Evolutionary conservation across 1,284 basidiomycete genomes (phyloP).

Genomic region (Wallemia hederae): DNA sequence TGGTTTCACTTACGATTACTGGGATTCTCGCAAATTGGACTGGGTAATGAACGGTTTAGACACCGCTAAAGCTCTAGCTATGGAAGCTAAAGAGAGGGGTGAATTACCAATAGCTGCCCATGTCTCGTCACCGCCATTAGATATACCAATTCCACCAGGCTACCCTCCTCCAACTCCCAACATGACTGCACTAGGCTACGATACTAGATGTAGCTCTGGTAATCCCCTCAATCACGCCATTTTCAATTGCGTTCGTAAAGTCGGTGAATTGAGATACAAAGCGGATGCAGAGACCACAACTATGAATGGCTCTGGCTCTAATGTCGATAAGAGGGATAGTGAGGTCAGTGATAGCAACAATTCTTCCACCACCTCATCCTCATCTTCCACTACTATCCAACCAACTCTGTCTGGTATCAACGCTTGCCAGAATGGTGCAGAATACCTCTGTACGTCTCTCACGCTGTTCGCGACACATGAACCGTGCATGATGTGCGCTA

Average conservation of each 20-base stretch:
- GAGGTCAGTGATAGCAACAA: neutral
- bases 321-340: neutral
- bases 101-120: slow-evolving; percentile 53
- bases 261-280: slow-evolving; percentile 19
- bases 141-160: slow-evolving; percentile 3
- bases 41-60: neutral
- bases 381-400: slow-evolving; percentile 10
- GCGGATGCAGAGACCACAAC: slow-evolving; percentile 7
- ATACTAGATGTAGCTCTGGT: slow-evolving; percentile 31
- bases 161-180: slow-evolving; percentile 12
- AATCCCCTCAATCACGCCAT: slow-evolving; percentile 61
- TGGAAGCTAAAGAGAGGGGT: slow-evolving; percentile 20
- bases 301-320: slow-evolving; percentile 3
- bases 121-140: slow-evolving; percentile 30
- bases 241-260: slow-evolving; percentile 36
- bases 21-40: neutral
- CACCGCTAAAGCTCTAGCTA: slow-evolving; percentile 14
- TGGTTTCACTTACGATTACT: neutral
- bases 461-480: slow-evolving; percentile 70
- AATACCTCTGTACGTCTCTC: slow-evolving; percentile 56
- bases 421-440: slow-evolving; percentile 27
- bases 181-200: slow-evolving; percentile 22
- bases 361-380: slow-evolving; percentile 13
- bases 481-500: slow-evolving; percentile 81
- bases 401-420: slow-evolving; percentile 6